Base-by-base conservation (phyloP, 345 rosid genomes). In the Populus nigra region DNA sequence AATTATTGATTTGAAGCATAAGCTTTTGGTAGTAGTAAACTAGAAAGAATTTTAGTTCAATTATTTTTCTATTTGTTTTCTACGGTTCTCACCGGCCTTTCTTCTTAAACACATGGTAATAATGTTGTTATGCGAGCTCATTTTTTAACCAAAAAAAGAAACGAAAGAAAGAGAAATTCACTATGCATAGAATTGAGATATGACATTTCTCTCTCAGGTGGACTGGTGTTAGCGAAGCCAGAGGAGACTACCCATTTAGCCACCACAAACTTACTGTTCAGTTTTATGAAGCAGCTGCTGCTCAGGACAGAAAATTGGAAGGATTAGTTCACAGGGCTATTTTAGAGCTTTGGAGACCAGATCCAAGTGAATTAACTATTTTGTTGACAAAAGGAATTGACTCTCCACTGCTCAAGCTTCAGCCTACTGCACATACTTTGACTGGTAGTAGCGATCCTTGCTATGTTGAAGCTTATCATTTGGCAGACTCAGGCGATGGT, bases 191-290 rank as follows among this genome's bases (percentile, higher is more conserved):
- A 50, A 50, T 50, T 50, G 20, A 50, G 57, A 50, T 50, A 17
- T 50, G 57, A 16, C 57, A 50, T 50, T 50, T 62, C 15, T 73
- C 74, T 82, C 82, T 77, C 83, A 96, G 99, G 96, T 96, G 98
- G 99, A 92, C 93, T 84, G 94, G 94, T 59, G 96, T 93, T 67
- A 92, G 96, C 82, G 98, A 93, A 83, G 94, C 99, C 73, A 88
- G 97, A 85, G 99, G 99, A 81, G 99, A 96, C 85, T 96, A 96
- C 85, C 99, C 99, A 36, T 96, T 92, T 77, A 96, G 97, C 88
- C 99, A 96, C 87, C 98, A 96, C 84, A 93, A 96, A 84, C 91
- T 93, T 68, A 96, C 99, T 62, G 97, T 96, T 81, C 98, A 93
- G 89, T 96, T 96, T 86, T 96, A 96, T 72, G 99, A 93, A 82